These are phyloP conservation scores for Metschnikowia drakensbergensis DNA, from an alignment of 805 yeast genomes.

Conservation along the genomic window DNA sequence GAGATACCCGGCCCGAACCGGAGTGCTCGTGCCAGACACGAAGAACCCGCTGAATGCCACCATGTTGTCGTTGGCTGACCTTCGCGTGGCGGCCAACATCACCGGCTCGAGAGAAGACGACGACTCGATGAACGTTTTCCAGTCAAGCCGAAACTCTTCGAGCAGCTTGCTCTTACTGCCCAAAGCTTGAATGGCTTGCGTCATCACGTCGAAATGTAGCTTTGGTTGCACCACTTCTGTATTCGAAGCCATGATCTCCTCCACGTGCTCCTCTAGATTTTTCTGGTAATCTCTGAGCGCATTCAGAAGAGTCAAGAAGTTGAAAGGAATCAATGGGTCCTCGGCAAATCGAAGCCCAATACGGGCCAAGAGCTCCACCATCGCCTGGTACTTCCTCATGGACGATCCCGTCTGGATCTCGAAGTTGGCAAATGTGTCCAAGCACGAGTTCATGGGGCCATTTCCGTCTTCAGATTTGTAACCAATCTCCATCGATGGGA, in stretches of 20 bases:
- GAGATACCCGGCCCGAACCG: constrained; percentile 58
- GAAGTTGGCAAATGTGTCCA: constrained; percentile 61
- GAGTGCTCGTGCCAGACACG: constrained; percentile 41
- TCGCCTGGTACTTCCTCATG: constrained; percentile 51
- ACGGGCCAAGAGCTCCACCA: constrained; percentile 54
- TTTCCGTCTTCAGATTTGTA: constrained; percentile 31
- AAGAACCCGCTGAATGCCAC: constrained; percentile 52
- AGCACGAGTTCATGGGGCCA: constrained; percentile 52
- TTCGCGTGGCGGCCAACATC: constrained; percentile 62
- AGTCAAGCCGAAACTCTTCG: constrained; percentile 54
- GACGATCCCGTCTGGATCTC: constrained; percentile 49
- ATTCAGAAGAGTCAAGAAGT: constrained; percentile 45
- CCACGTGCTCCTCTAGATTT: constrained; percentile 44
- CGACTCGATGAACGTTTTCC: constrained; percentile 47
- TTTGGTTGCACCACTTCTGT: constrained; percentile 13
- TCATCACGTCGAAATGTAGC: constrained; percentile 24
- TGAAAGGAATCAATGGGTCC: constrained; percentile 71
- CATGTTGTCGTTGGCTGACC: constrained; percentile 77
- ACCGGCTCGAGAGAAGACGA: constrained; percentile 67
- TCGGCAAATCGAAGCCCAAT: constrained; percentile 62
- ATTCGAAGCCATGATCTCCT: constrained; percentile 3
- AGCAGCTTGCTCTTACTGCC: constrained; percentile 41
- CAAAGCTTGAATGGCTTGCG: constrained; percentile 22
- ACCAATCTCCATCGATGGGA: constrained; percentile 64
- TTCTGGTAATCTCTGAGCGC: constrained; percentile 41